Percentiles rank a stretch among this genome's conserved stretches.
These are phyloP conservation scores for Scheffersomyces ergatensis DNA, from an alignment of 805 yeast genomes.

Conservation along the genomic window DNA sequence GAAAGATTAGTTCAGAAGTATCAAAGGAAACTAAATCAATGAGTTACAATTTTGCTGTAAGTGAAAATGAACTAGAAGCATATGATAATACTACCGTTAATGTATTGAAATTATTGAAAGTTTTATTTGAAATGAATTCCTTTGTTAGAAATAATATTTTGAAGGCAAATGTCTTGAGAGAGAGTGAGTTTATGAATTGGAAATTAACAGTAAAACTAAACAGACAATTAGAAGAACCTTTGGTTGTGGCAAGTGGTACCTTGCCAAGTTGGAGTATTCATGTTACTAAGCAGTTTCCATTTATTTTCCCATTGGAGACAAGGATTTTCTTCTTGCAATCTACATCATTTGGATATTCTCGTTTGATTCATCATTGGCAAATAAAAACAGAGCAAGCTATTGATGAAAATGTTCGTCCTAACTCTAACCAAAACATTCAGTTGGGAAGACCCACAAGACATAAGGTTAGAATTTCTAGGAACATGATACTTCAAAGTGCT, in stretches of 20 bases:
- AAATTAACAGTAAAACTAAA: constrained; percentile 83
- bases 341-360: constrained; percentile 87
- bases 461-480: constrained; percentile 75
- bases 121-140: constrained; percentile 41
- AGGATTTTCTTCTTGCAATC: constrained; percentile 76
- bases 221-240: constrained; percentile 85
- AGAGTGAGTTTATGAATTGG: constrained; percentile 58
- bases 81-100: constrained; percentile 29
- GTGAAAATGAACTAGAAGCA: constrained; percentile 14
- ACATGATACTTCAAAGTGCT: constrained; percentile 70
- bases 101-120: constrained; percentile 49
- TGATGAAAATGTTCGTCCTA: constrained; percentile 22
- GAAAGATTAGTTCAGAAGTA: constrained; percentile 6
- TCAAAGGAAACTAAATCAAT: constrained; percentile 8
- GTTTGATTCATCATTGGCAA: constrained; percentile 80
- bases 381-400: constrained; percentile 37
- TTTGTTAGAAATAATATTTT: constrained; percentile 15
- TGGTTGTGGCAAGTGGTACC: constrained; percentile 81
- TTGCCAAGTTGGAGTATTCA: constrained; percentile 82
- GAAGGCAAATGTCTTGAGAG: constrained; percentile 17
- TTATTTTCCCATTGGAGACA: constrained; percentile 80
- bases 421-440: constrained; percentile 20
- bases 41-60: constrained; percentile 7
- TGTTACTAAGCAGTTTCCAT: constrained; percentile 72
- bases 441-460: constrained; percentile 77